Conservation (phyloP, 805 yeast genomes). For the Ogataea sp. region DNA sequence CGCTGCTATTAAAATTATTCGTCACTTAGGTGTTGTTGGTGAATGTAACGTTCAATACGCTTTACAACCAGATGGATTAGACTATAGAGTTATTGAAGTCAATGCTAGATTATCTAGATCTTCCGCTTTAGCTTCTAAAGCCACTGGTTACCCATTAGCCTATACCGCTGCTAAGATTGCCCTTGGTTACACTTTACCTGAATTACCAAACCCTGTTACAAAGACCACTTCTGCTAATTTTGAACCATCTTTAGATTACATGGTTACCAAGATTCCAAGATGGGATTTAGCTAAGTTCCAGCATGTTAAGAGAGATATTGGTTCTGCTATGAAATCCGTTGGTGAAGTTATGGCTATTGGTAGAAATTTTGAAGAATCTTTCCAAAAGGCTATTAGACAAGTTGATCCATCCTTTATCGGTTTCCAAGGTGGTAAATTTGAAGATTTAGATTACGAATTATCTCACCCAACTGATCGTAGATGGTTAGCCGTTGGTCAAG, state of each 20-base stretch:
- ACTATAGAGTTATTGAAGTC: conserved; percentile 94
- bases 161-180: conserved; percentile 98
- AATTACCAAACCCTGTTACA: conserved; percentile 93
- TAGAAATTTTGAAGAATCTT: conserved; percentile 93
- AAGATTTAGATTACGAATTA: conserved; percentile 68
- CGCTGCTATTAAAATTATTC: conserved; percentile 94
- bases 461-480: conserved; percentile 91
- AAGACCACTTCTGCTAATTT: conserved; percentile 93
- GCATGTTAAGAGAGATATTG: conserved; percentile 88
- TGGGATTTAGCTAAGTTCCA: conserved; percentile 97
- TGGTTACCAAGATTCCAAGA: conserved; percentile 96
- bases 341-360: conserved; percentile 99
- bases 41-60: conserved; percentile 98
- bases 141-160: conserved; percentile 97
- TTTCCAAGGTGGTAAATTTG: conserved; percentile 79
- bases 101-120: conserved; percentile 96
- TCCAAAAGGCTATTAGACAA: conserved; percentile 96
- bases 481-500: conserved; percentile 98
- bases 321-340: conserved; percentile 96
- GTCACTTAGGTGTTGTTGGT: conserved; percentile 98
- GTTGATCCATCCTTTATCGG: conserved; percentile 88
- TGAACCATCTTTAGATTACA: conserved; percentile 94
- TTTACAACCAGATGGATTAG: conserved; percentile 90
- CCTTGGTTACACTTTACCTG: conserved; percentile 89
- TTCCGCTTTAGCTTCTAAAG: conserved; percentile 96